A percentile compares a stretch with the other conserved stretches of the same genome.
These are phyloP conservation scores for Lactarius psammicola DNA, from an alignment of 768 basidiomycete genomes.

Conservation along the genomic window DNA sequence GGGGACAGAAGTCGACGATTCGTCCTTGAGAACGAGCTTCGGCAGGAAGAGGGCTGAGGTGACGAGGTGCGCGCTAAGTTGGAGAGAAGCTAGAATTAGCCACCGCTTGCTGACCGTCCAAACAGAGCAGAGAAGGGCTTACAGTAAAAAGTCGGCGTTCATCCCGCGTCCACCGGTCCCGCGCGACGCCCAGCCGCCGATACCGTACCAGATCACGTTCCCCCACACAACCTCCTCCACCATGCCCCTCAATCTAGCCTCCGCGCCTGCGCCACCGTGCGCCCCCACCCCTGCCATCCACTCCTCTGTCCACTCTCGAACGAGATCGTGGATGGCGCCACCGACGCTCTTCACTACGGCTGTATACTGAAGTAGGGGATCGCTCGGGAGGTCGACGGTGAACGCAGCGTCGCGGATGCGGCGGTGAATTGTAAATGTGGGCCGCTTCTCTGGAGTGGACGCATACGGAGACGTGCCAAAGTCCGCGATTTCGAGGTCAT, in stretches of 20 bases:
- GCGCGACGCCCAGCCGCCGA: conserved; percentile 48
- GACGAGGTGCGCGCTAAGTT: conserved; percentile 61
- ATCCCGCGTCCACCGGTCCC: conserved; percentile 37
- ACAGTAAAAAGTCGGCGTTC: conserved; percentile 61
- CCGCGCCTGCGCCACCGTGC: conserved; percentile 14
- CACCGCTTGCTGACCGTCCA: background rate
- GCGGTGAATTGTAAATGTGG: conserved; percentile 48
- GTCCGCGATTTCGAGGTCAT: conserved; percentile 16
- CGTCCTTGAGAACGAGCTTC: conserved; percentile 40
- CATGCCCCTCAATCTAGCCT: conserved; percentile 45
- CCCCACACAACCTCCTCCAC: conserved; percentile 63
- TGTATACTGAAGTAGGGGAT: conserved; percentile 10
- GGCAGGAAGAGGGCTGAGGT: conserved; percentile 65
- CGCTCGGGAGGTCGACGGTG: conserved; percentile 22
- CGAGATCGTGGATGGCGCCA: conserved; percentile 24
- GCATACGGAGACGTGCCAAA: background rate
- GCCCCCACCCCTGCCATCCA: conserved; percentile 4
- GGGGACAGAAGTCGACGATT: conserved; percentile 7
- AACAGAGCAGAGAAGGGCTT: conserved; percentile 34
- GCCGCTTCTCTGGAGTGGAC: conserved; percentile 40
- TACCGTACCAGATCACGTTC: conserved; percentile 52
- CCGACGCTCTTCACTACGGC: conserved; percentile 26
- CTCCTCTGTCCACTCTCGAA: conserved; percentile 28
- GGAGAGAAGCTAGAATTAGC: background rate
- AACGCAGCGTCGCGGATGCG: conserved; percentile 48